A percentile compares a stretch with the other conserved stretches of the same genome.
These are phyloP conservation scores for Rhodocollybia butyracea DNA, from an alignment of 768 basidiomycete species.

Conservation along the genomic window DNA sequence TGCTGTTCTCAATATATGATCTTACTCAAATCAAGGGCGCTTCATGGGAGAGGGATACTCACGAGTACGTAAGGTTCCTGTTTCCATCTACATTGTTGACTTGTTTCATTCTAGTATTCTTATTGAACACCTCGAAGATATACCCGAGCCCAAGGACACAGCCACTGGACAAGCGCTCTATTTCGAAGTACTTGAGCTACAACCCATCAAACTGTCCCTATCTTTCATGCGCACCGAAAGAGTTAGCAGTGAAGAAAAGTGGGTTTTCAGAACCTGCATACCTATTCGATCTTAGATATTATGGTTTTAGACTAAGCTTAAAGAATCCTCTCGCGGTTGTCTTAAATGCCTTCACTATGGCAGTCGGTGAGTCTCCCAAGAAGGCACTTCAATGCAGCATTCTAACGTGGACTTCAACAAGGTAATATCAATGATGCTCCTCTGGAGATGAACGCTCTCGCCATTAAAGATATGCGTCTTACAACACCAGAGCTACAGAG, in stretches of 20 bases:
- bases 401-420: no score
- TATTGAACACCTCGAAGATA: constrained; percentile 63
- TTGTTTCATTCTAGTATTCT: constrained; percentile 47
- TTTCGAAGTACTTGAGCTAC: constrained; percentile 93
- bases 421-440: constrained; percentile 95
- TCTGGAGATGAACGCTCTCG: constrained; percentile 89
- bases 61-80: constrained; percentile 54
- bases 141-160: constrained; percentile 69
- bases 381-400: no score
- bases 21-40: constrained; percentile 88
- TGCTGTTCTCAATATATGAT: constrained; percentile 89
- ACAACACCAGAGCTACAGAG: constrained; percentile 80
- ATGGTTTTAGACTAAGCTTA: constrained; percentile 53
- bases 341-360: constrained; percentile 94
- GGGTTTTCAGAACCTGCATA: constrained; percentile 20
- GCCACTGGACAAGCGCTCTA: constrained; percentile 78
- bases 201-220: constrained; percentile 87
- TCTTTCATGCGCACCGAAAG: constrained; percentile 98
- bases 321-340: constrained; percentile 92
- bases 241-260: constrained; percentile 93
- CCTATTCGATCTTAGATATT: constrained; percentile 3
- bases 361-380: no score
- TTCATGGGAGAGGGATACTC: constrained; percentile 76
- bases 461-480: constrained; percentile 91
- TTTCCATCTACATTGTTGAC: neutral